Base-by-base conservation (phyloP, 129 eudicot genomes). In the Chrysanthemum lavandulifolium region DNA sequence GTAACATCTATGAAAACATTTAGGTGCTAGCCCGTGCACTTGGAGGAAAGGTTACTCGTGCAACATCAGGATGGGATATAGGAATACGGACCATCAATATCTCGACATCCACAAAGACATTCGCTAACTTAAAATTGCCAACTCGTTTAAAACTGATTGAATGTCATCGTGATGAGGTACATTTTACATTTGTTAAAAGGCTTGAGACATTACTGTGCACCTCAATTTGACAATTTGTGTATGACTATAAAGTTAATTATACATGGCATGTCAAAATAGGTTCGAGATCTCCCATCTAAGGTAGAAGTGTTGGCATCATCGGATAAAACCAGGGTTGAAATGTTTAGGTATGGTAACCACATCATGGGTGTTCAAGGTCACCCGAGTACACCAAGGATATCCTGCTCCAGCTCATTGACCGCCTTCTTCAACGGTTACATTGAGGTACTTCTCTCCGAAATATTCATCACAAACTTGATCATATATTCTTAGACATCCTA, bases 301-400 rank as follows among this genome's bases (percentile, higher is more conserved):
- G 98, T 88, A 54, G 96, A 90, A 64, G 82, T 94, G 18, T 60
- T 94, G 66, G 98, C 92, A 59, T 82, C 91, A 73, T 94, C 98
- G 0, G 70, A 79, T 33, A 87, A 83, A 57, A 94, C 98, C 0
- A 87, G 84, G 25, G 73, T 94, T 3, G 98, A 94, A 79, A 90
- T 94, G 97, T 94, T 94, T 67, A 87, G 73, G 67, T 84, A 77
- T n/a, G 88, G 96, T 13, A 86, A 90, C 81, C 92, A 90, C 76
- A 79, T 94, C 21, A 90, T 94, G 97, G 98, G 97, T 27, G 89
- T 94, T 76, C 98, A 94, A 78, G 98, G 98, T 18, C 98, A 94
- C 70, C 98, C 0, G 98, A 94, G 85, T 94, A 94, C 93, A 90
- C 95, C 33, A 85, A 84, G 57, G 98, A 90, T 73, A 94, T 94